Evolutionary conservation across 2,329 filamentous ascomycete genomes (phyloP).

Genomic region (Nothophaeocryptopus gaeumannii): DNA sequence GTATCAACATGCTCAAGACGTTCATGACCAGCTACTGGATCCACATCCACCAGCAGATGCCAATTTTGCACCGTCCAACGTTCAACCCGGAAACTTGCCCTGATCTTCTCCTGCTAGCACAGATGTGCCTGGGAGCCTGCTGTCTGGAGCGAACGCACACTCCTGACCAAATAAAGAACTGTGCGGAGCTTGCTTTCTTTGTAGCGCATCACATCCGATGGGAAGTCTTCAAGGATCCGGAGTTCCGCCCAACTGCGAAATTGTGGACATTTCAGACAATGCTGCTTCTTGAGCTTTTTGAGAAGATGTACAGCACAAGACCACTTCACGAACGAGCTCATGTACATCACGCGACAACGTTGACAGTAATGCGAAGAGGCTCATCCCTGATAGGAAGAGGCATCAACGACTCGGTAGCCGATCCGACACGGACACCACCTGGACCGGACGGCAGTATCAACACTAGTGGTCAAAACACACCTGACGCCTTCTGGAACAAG

Average conservation of each 20-base stretch:
- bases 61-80: slow-evolving; percentile 90
- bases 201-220: slow-evolving; percentile 90
- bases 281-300: slow-evolving; percentile 84
- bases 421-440: slow-evolving; percentile 43
- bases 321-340: slow-evolving; percentile 91
- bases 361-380: slow-evolving; percentile 91
- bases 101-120: slow-evolving; percentile 76
- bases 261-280: slow-evolving; percentile 94
- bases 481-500: slow-evolving; percentile 90
- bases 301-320: slow-evolving; percentile 96
- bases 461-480: slow-evolving; percentile 55
- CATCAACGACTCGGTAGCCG: slow-evolving; percentile 71
- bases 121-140: slow-evolving; percentile 89
- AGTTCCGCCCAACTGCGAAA: slow-evolving; percentile 88
- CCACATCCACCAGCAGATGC: slow-evolving; percentile 89
- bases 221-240: slow-evolving; percentile 89
- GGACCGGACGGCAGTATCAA: slow-evolving; percentile 51
- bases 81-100: slow-evolving; percentile 86
- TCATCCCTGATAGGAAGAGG: slow-evolving; percentile 86
- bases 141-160: slow-evolving; percentile 83
- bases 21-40: slow-evolving; percentile 94
- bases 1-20: slow-evolving; percentile 90
- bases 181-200: slow-evolving; percentile 84
- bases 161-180: slow-evolving; percentile 67
- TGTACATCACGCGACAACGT: slow-evolving; percentile 92